Evolutionary conservation across 2,329 filamentous ascomycete species (phyloP), one percentile per base, ranked within the genome.

Genomic region (Chalara sp.): DNA sequence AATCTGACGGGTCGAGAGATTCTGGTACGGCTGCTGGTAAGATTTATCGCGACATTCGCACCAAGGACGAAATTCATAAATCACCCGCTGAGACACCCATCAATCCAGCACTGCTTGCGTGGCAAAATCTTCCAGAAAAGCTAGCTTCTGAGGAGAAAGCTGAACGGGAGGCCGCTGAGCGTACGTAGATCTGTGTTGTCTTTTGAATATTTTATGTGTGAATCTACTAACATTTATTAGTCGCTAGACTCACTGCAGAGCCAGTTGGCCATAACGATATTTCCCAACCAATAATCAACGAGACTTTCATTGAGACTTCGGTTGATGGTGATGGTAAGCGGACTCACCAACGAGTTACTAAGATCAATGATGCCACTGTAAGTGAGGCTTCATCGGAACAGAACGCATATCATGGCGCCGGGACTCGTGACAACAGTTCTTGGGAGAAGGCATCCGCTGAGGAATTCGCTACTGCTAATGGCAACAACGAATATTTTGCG

Each of bases 261-360:
- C 35, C 50, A 28, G 11, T 47, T 6, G 46, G 56, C 33, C 37
- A 46, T 6, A 46, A 53, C 28, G 35, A 46, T 5, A 54, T 58
- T 21, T 41, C 29, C 7, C 53, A 59, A 12, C 60, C 61, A 6
- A 45, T 46, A 3, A 56, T 63, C 37, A 53, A 58, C 30, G 63
- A 66, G 7, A 66, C 61, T 1, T 66, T 62, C 49, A 60, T 62
- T 28, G 53, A 66, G 49, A 62, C 58, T 6, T 47, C 50, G 3
- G 28, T 45, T 32, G 53, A 51, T 21, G 61, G 65, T 30, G 60
- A 57, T 55, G 70, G 70, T 50, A 53, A 49, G 7, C 49, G 51
- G 11, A 58, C 56, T 21, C 21, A 3, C 21, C 21, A 21, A 21
- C 21, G 21, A 21, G 21, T 21, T 21, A 21, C 21, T 21, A 21